Base-by-base conservation (phyloP, 2,329 filamentous ascomycete species). In the Aspergillus costaricaensis region DNA sequence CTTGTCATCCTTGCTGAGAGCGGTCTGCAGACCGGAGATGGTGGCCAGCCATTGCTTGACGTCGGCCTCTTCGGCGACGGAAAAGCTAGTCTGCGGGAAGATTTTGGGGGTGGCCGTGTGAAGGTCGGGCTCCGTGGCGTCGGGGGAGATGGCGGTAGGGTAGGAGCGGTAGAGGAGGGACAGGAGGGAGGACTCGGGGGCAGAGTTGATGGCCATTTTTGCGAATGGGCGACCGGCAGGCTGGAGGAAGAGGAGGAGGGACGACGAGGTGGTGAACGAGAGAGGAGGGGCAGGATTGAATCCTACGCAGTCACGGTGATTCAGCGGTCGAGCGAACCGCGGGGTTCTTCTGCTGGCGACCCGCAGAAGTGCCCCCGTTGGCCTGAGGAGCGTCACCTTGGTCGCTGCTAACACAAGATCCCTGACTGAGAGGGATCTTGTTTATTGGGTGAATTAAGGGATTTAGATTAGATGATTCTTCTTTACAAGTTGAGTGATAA, bases 1-100 rank as follows among this genome's bases (percentile, higher is more conserved):
- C 54, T 82, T 78, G 64, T 90, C 85, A 61, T 85, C 81, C 58
- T 74, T 74, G 48, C 57, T 61, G 39, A 76, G 63, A 32, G 83
- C 74, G 36, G 81, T 78, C 72, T 86, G 85, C 72, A 96, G 85
- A 67, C 89, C 87, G 62, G 88, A 85, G 44, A 91, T 87, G 49
- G 90, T 91, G 72, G 87, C 88, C 73, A 94, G 84, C 93, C 93
- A 97, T 82, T 95, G 89, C 78, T 89, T 87, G 76, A 96, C 90
- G 80, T 96, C 92, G 17, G 90, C 86, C 80, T 93, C 88, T 80
- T 98, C 93, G 66, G 87, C 85, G 70, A 88, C 82, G 64, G 86
- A 87, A 82, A 95, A 96, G 70, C 85, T 87, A 73, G 86, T 84
- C 65, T 84, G 79, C 65, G 85, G 82, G 80, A 92, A 87, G 71